Percentiles rank a stretch among this genome's conserved stretches.
phyloP scores from a whole-genome alignment of 2,329 filamentous ascomycete genomes.

The Fusarium brachygibbosum region DNA sequence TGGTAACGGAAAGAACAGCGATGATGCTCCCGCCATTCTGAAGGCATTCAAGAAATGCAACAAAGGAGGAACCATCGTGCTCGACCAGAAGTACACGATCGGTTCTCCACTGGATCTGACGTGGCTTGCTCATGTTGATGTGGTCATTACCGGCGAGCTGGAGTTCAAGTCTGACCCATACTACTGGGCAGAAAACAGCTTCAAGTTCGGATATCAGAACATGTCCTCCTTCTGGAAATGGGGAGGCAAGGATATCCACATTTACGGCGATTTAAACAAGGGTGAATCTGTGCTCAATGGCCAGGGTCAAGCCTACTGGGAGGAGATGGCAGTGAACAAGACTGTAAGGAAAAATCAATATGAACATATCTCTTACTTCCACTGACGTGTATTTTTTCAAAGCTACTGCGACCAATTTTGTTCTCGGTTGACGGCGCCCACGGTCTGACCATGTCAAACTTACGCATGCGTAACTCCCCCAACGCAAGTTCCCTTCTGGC shows the following conservation, averaged over 20 bases:
- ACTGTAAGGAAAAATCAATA: conserved; percentile 66
- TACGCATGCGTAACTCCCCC: conserved; percentile 71
- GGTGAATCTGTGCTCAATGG: conserved; percentile 74
- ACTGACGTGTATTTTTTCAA: background rate
- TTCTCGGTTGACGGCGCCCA: conserved; percentile 51
- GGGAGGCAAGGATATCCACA: conserved; percentile 63
- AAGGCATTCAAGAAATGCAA: conserved; percentile 63
- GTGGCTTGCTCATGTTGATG: conserved; percentile 73
- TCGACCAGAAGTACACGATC: conserved; percentile 71
- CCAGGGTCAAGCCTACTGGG: conserved; percentile 45
- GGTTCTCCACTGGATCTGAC: conserved; percentile 75
- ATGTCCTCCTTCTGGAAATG: conserved; percentile 60
- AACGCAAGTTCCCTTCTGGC: conserved; percentile 31
- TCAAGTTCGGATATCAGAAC: conserved; percentile 76
- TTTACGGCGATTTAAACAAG: conserved; percentile 75
- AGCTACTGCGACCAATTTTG: conserved; percentile 46
- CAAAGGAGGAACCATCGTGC: conserved; percentile 72
- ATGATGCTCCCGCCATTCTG: conserved; percentile 41
- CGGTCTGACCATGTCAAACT: conserved; percentile 68
- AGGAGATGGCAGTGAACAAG: conserved; percentile 37
- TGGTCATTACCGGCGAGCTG: conserved; percentile 68
- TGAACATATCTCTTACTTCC: background rate
- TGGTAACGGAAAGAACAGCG: conserved; percentile 7
- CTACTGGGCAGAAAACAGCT: conserved; percentile 76
- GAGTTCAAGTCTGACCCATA: conserved; percentile 75